phyloP scores from a whole-genome alignment of 768 basidiomycete species.

The Lentinula aciculospora region DNA sequence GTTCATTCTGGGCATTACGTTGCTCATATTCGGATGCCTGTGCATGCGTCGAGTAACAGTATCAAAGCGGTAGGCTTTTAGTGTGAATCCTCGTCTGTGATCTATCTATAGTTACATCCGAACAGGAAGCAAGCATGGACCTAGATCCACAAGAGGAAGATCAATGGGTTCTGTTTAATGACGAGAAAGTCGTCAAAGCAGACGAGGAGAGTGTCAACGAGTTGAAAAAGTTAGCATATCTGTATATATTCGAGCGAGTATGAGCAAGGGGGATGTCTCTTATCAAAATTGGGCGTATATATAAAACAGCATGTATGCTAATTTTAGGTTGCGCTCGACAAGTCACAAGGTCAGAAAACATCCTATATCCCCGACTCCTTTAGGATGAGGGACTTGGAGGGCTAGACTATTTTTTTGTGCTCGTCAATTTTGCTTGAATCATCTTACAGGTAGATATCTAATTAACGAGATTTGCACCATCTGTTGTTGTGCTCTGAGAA shows the following conservation, averaged over 20 bases:
- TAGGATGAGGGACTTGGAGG: too few relatives aligned
- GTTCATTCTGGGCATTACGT: slow-evolving; percentile 96
- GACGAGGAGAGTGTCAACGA: slow-evolving; percentile 77
- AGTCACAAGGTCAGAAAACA: too few relatives aligned
- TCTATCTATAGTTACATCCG: slow-evolving; percentile 3
- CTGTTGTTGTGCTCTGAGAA: too few relatives aligned
- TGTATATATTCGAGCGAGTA: slow-evolving; percentile 81
- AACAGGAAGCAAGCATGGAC: background rate
- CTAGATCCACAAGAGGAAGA: slow-evolving; percentile 24
- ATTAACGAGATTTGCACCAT: too few relatives aligned
- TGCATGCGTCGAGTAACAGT: slow-evolving; percentile 83
- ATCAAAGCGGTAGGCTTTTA: slow-evolving; percentile 76
- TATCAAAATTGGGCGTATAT: too few relatives aligned
- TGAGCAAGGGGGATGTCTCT: too few relatives aligned
- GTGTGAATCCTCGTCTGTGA: background rate
- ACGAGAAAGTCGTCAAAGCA: slow-evolving; percentile 92
- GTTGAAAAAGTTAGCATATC: slow-evolving; percentile 81
- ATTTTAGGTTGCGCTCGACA: too few relatives aligned
- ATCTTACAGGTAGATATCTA: too few relatives aligned
- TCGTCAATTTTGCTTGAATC: too few relatives aligned
- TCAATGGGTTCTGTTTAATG: slow-evolving; percentile 90
- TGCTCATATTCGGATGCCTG: slow-evolving; percentile 60
- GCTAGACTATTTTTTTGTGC: too few relatives aligned
- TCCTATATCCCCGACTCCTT: too few relatives aligned
- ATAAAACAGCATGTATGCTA: too few relatives aligned